These are phyloP conservation scores for Solanum hybrid DNA, from an alignment of 305 asterid species.

Conservation along the genomic window DNA sequence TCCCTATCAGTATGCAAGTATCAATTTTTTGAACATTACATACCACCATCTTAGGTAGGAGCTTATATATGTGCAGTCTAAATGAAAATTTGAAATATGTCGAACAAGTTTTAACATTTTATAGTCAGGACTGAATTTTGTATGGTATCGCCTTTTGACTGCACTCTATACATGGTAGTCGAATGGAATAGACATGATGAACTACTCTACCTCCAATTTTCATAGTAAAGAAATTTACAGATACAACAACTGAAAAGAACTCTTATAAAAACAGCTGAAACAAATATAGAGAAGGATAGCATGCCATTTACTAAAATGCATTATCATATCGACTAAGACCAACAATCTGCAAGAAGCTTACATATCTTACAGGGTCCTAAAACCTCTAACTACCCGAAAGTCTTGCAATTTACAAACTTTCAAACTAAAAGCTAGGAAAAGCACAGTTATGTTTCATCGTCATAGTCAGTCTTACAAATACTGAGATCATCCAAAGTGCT, in stretches of 20 bases:
- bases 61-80: too few relatives aligned
- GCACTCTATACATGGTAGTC: too few relatives aligned
- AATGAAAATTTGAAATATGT: too few relatives aligned
- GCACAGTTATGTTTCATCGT: background rate
- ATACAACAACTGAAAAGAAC: background rate
- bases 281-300: background rate
- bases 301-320: background rate
- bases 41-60: too few relatives aligned
- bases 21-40: too few relatives aligned
- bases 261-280: background rate
- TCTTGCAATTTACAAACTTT: background rate
- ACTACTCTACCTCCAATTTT: background rate
- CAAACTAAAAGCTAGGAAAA: background rate
- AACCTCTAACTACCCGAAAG: background rate
- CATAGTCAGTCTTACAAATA: background rate
- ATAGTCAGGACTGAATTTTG: too few relatives aligned
- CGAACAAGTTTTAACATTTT: too few relatives aligned
- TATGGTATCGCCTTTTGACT: too few relatives aligned
- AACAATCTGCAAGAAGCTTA: background rate
- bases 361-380: background rate
- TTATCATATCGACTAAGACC: background rate
- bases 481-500: slow-evolving; percentile 10
- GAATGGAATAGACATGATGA: background rate
- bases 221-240: background rate
- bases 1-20: too few relatives aligned